Evolutionary conservation across 192 early-diverging fungal species (phyloP).

Genomic region (Podila horticola): DNA sequence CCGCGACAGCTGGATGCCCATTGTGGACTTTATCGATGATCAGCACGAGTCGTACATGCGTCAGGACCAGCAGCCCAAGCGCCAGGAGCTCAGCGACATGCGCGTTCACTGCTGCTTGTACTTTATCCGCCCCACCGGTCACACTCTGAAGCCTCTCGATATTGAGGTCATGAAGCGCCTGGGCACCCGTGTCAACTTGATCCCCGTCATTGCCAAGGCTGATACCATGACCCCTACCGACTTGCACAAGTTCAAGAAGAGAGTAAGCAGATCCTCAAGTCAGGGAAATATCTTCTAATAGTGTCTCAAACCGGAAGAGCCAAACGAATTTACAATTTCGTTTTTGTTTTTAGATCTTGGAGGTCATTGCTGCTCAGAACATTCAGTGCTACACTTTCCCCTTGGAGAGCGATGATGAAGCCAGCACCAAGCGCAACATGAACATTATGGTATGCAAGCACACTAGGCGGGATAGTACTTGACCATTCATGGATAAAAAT

Average conservation of each 20-base stretch:
- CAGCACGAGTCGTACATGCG: constrained; percentile 96
- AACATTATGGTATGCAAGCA: constrained; percentile 70
- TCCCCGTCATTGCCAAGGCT: constrained; percentile 98
- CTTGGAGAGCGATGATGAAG: constrained; percentile 89
- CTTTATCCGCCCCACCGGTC: constrained; percentile 98
- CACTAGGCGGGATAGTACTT: no score
- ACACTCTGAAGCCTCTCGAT: constrained; percentile 93
- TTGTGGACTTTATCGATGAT: constrained; percentile 98
- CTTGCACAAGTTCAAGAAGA: constrained; percentile 93
- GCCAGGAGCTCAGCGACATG: constrained; percentile 91
- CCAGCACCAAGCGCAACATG: constrained; percentile 79
- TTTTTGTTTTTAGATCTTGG: constrained; percentile 71
- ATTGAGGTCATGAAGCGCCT: constrained; percentile 99
- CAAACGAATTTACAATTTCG: constrained; percentile 2
- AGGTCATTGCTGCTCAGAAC: constrained; percentile 91
- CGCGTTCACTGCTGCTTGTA: constrained; percentile 98
- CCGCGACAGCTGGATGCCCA: constrained; percentile 97
- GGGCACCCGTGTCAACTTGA: constrained; percentile 95
- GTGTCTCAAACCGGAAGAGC: not conserved
- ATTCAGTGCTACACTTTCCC: constrained; percentile 93
- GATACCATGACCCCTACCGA: constrained; percentile 96
- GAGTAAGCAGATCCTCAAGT: constrained; percentile 62
- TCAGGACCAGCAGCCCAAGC: constrained; percentile 88
- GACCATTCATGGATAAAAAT: no score
- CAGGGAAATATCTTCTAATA: not conserved